Evolutionary conservation across 2,329 filamentous ascomycete species (phyloP).

Genomic region (Sporothrix curviconia): DNA sequence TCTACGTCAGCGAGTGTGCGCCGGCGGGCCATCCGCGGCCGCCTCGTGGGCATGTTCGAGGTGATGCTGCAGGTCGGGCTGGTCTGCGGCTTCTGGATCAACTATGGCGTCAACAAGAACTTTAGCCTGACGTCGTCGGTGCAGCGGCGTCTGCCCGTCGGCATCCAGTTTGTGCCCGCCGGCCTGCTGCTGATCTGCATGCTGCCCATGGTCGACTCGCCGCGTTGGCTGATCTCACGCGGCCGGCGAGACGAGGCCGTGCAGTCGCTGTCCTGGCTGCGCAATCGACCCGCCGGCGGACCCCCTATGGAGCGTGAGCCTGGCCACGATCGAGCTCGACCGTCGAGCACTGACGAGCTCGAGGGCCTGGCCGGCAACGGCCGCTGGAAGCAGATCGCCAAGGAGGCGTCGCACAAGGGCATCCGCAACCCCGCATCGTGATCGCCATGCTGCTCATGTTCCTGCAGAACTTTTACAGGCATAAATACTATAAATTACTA

Average conservation of each 20-base stretch:
- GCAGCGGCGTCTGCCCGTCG: conserved; percentile 22
- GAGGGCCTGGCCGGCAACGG: conserved; percentile 35
- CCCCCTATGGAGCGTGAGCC: conserved; percentile 26
- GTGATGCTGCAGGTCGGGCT: conserved; percentile 28
- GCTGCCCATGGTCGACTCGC: conserved; percentile 35
- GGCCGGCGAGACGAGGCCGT: conserved; percentile 28
- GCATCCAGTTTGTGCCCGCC: conserved; percentile 38
- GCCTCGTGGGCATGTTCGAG: neutral
- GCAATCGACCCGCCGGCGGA: conserved; percentile 20
- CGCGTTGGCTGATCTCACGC: conserved; percentile 37
- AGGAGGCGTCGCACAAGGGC: conserved; percentile 32
- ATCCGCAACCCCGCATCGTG: conserved; percentile 8
- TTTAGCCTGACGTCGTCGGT: neutral
- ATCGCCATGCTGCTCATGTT: conserved; percentile 36
- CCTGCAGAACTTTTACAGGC: conserved; percentile 36
- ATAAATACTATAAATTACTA: conserved; percentile 25
- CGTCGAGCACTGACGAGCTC: neutral
- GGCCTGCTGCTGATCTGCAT: conserved; percentile 38
- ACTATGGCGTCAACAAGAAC: conserved; percentile 27
- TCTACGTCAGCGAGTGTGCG: neutral
- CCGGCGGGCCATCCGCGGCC: neutral
- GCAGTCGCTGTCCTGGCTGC: conserved; percentile 24
- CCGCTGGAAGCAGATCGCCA: conserved; percentile 42
- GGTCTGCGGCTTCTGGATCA: conserved; percentile 32
- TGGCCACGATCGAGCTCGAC: conserved; percentile 22